These are phyloP conservation scores for Colletotrichum incanum DNA, from an alignment of 2,329 filamentous ascomycete species.

Conservation along the genomic window DNA sequence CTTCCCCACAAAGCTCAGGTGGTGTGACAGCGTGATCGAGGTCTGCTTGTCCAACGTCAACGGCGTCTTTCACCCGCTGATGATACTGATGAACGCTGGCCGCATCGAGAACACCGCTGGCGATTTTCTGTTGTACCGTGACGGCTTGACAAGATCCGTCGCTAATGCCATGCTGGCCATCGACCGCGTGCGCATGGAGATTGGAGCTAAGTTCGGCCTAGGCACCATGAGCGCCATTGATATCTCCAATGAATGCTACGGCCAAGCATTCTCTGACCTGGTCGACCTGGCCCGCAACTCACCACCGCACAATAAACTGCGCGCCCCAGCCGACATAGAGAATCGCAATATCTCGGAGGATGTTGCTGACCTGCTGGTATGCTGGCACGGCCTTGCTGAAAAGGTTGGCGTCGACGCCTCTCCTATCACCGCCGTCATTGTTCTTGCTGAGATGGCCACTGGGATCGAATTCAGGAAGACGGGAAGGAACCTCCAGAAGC, in stretches of 20 bases:
- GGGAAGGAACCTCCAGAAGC: slow-evolving; percentile 20
- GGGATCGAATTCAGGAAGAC: slow-evolving; percentile 9
- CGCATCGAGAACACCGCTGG: slow-evolving; percentile 23
- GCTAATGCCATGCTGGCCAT: slow-evolving; percentile 28
- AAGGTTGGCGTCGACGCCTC: slow-evolving; percentile 26
- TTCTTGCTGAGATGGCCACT: slow-evolving; percentile 29
- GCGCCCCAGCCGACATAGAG: slow-evolving; percentile 23
- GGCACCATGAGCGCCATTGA: slow-evolving; percentile 22
- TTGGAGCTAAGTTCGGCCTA: slow-evolving; percentile 15
- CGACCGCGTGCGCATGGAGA: slow-evolving; percentile 25
- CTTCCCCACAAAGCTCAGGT: slow-evolving; percentile 20
- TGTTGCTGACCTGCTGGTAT: slow-evolving; percentile 23
- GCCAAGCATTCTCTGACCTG: slow-evolving; percentile 18
- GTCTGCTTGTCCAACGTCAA: slow-evolving; percentile 36
- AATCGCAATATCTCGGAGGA: slow-evolving; percentile 29
- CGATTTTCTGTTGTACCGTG: slow-evolving; percentile 25
- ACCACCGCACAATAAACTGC: slow-evolving; percentile 27
- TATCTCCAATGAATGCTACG: slow-evolving; percentile 33
- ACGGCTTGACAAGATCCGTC: slow-evolving; percentile 26
- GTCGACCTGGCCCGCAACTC: slow-evolving; percentile 29
- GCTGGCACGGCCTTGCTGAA: slow-evolving; percentile 26
- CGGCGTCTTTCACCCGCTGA: slow-evolving; percentile 32
- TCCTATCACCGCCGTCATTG: slow-evolving; percentile 25
- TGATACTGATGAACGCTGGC: slow-evolving; percentile 36
- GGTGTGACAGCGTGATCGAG: slow-evolving; percentile 31